Evolutionary conservation across 1,284 basidiomycete species (phyloP).

Genomic region (Gastroboletus turbinatus): DNA sequence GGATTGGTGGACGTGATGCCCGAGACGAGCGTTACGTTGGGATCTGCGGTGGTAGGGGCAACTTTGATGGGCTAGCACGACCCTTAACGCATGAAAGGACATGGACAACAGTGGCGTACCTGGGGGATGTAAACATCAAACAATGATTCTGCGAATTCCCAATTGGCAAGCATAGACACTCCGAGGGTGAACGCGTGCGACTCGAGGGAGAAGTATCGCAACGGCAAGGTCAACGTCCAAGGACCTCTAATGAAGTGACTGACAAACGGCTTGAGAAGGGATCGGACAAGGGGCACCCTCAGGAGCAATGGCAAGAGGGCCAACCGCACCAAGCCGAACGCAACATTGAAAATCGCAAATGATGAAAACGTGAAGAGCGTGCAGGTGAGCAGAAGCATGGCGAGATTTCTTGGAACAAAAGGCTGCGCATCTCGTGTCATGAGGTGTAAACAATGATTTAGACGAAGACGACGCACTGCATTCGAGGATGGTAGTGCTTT

Average conservation of each 20-base stretch:
- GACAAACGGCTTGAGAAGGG: conserved; percentile 54
- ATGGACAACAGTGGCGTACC: conserved; percentile 29
- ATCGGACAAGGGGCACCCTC: conserved; percentile 49
- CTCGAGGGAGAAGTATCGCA: conserved; percentile 46
- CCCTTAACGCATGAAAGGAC: background rate
- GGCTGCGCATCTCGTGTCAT: conserved; percentile 17
- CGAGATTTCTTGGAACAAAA: conserved; percentile 20
- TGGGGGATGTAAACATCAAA: conserved; percentile 56
- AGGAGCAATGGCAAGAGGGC: conserved; percentile 51
- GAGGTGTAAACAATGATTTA: background rate
- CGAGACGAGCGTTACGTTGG: conserved; percentile 54
- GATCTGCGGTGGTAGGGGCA: conserved; percentile 44
- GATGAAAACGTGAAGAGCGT: conserved; percentile 42
- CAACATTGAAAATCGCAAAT: conserved; percentile 37
- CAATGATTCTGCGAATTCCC: conserved; percentile 60
- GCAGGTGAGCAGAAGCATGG: conserved; percentile 37
- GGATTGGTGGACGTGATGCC: conserved; percentile 52
- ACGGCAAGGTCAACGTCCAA: conserved; percentile 52
- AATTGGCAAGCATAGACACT: conserved; percentile 48
- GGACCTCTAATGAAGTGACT: conserved; percentile 60
- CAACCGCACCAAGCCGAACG: conserved; percentile 46
- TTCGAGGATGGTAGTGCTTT: conserved; percentile 14
- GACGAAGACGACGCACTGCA: conserved; percentile 17
- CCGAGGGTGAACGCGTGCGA: conserved; percentile 49
- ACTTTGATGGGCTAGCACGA: conserved; percentile 43